Evolutionary conservation across 768 basidiomycete species (phyloP), one percentile per base, ranked within the genome.

Genomic region (Tulasnella sp.): DNA sequence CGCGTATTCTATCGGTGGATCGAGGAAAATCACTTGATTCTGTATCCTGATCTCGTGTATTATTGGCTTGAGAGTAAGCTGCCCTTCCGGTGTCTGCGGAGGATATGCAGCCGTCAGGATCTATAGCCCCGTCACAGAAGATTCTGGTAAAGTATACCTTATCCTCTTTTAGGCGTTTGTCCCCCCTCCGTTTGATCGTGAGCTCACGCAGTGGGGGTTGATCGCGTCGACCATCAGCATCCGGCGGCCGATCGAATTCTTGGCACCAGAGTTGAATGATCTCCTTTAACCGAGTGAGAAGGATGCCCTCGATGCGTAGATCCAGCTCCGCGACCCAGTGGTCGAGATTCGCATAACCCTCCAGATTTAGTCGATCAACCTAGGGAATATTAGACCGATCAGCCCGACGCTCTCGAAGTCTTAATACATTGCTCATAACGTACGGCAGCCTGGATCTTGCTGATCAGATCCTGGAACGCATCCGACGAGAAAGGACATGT

Each of bases 21-120:
- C 95, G 53, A 98, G 77, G 75, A 96, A 98, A 71, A 99, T 97
- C 64, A 97, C 91, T 70, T 99, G 96, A 69, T 99, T 96, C 68
- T 94, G 88, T 79, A 98, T 97, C 72, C 94, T 82, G 64, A 98
- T 88, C 70, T 98, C 95, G 70, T 98, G 94, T 5, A 95, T 78
- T 60, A 96, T 85, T 0, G 92, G 88, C 65, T 88, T 85, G 64
- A 97, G 70, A 1, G 78, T 76, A 79, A 94, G 82, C 62, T 79
- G 78, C 13, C 80, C 80, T 66, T 91, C 88, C 67, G 84, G 66
- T 69, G 80, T 78, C 88, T 90, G n/a, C n/a, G 64, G 45, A 56
- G 26, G 42, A 38, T 27, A 54, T 26, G 9, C 24, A 19, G n/a
- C 23, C 11, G 55, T 48, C 41, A 48, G 30, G 43, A 10, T n/a